A percentile compares a stretch with the other conserved stretches of the same genome.
Conservation (phyloP, 139 green algal genomes). For the Chara braunii region DNA sequence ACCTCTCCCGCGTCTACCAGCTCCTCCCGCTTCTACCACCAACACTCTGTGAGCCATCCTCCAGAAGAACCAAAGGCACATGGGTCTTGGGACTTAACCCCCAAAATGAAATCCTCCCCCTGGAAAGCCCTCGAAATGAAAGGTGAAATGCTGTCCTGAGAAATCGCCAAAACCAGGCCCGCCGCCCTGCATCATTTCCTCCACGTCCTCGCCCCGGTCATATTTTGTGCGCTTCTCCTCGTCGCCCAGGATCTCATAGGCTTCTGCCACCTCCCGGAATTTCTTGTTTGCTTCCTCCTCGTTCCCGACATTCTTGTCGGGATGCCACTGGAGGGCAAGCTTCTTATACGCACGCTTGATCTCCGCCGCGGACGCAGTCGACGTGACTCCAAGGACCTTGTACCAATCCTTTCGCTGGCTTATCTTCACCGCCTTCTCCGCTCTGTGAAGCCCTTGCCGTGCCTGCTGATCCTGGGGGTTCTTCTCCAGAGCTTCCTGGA, state of each 20-base stretch:
- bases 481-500: constrained; percentile 18
- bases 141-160: constrained; percentile 9
- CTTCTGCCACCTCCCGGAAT: constrained; percentile 45
- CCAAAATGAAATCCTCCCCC: constrained; percentile 10
- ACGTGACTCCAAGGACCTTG: constrained; percentile 38
- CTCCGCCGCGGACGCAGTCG: constrained; percentile 13
- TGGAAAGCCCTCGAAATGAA: constrained; percentile 30
- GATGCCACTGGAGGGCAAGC: constrained; percentile 42
- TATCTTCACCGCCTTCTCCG: constrained; percentile 38
- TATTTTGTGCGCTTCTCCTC: constrained; percentile 33
- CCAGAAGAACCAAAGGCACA: too few relatives aligned
- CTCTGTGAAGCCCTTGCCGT: constrained; percentile 5
- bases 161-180: constrained; percentile 5
- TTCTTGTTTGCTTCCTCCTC: constrained; percentile 45
- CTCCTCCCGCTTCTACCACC: too few relatives aligned
- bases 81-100: constrained; percentile 16
- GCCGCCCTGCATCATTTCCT: constrained; percentile 11
- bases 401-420: constrained; percentile 44
- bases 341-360: constrained; percentile 46
- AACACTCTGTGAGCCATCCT: too few relatives aligned
- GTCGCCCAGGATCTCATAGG: constrained; percentile 41
- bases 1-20: too few relatives aligned
- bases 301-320: constrained; percentile 46
- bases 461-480: constrained; percentile 20
- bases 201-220: constrained; percentile 35